phyloP scores from a whole-genome alignment of 2,329 filamentous ascomycete species.

The Fusarium nelsonii region DNA sequence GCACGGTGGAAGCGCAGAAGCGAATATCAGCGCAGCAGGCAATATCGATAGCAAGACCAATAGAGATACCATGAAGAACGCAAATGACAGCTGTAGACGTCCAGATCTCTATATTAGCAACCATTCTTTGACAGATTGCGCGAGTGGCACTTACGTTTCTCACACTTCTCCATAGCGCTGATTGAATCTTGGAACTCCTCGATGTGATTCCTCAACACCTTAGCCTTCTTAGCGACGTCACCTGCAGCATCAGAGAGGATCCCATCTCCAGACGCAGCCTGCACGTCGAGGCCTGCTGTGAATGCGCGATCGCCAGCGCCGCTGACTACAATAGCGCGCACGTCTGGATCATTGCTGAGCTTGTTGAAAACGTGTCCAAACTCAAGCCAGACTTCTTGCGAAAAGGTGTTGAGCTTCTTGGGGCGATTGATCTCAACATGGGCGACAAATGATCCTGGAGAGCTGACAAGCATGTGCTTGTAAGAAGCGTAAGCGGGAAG shows the following conservation, averaged over 20 bases:
- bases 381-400: conserved; percentile 87
- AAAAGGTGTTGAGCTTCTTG: conserved; percentile 88
- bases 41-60: conserved; percentile 83
- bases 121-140: background rate
- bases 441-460: conserved; percentile 79
- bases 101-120: conserved; percentile 31
- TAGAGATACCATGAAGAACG: conserved; percentile 81
- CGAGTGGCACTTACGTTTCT: conserved; percentile 75
- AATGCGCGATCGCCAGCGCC: conserved; percentile 87
- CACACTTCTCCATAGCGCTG: conserved; percentile 81
- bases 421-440: conserved; percentile 93
- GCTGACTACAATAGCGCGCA: conserved; percentile 83
- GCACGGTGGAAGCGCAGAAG: conserved; percentile 69
- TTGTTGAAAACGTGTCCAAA: conserved; percentile 77
- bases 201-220: conserved; percentile 74
- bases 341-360: conserved; percentile 77
- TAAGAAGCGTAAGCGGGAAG: conserved; percentile 60
- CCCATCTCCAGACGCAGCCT: conserved; percentile 70
- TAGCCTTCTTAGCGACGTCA: conserved; percentile 76
- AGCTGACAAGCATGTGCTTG: conserved; percentile 79
- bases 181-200: conserved; percentile 85
- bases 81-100: conserved; percentile 76
- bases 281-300: conserved; percentile 86
- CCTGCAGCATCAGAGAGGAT: conserved; percentile 54
- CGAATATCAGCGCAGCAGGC: conserved; percentile 78